These are phyloP conservation scores for Termitomyces sp. DNA, from an alignment of 768 basidiomycete species.

Conservation along the genomic window DNA sequence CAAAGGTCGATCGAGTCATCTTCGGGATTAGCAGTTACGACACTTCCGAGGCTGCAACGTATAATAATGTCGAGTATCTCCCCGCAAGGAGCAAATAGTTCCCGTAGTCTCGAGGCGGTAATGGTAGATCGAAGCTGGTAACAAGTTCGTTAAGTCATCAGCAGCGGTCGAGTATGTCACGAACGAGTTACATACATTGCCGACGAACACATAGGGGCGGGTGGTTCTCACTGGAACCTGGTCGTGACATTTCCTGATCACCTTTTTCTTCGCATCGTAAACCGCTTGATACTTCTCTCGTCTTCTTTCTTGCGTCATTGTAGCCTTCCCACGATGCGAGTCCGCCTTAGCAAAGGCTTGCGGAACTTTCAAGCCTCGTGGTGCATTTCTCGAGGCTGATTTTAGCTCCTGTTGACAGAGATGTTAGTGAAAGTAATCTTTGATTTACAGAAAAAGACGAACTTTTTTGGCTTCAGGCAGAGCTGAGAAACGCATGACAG, in stretches of 20 bases:
- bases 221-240: conserved; percentile 1
- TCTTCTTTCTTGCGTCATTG: conserved; percentile 2
- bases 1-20: conserved; percentile 23
- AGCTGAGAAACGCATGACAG: conserved; percentile 8
- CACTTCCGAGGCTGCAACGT: conserved; percentile 39
- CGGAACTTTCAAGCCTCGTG: neutral
- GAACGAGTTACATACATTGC: conserved; percentile 45
- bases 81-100: conserved; percentile 34
- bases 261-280: conserved; percentile 20
- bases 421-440: neutral
- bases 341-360: neutral
- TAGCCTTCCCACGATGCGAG: conserved; percentile 2
- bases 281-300: conserved; percentile 18
- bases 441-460: neutral
- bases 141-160: neutral
- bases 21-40: conserved; percentile 22
- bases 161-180: neutral
- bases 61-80: conserved; percentile 26
- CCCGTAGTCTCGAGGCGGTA: conserved; percentile 25
- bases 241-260: conserved; percentile 6
- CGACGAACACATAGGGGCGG: conserved; percentile 44
- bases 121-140: conserved; percentile 30
- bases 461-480: conserved; percentile 5
- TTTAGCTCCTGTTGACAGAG: neutral
- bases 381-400: neutral